phyloP scores from a whole-genome alignment of 176 grass and related monocot species.

The Oryza brachyantha region DNA sequence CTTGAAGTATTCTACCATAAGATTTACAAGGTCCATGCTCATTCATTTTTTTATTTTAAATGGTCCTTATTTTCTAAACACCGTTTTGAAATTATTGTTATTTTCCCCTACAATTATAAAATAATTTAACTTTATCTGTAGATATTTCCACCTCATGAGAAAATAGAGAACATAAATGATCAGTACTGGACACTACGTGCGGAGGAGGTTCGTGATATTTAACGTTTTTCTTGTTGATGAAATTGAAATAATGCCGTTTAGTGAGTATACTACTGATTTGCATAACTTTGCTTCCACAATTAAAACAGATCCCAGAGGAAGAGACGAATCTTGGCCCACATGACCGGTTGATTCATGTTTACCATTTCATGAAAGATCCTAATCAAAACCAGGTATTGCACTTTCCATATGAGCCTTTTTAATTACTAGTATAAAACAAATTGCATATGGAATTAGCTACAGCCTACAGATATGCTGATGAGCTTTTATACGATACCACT shows the following conservation, averaged over 20 bases:
- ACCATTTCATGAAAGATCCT: slow-evolving; percentile 88
- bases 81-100: background rate
- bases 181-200: slow-evolving; percentile 85
- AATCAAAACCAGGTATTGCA: slow-evolving; percentile 70
- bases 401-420: slow-evolving; percentile 1
- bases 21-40: slow-evolving; percentile 78
- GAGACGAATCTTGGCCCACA: slow-evolving; percentile 69
- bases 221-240: slow-evolving; percentile 10
- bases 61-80: slow-evolving; percentile 6
- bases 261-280: background rate
- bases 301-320: slow-evolving; percentile 74
- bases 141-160: slow-evolving; percentile 74
- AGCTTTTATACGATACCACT: slow-evolving; percentile 5
- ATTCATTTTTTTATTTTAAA: slow-evolving; percentile 9
- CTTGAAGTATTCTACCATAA: slow-evolving; percentile 98
- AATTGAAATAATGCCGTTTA: background rate
- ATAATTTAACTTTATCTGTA: slow-evolving; percentile 11
- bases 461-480: background rate
- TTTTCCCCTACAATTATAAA: slow-evolving; percentile 1
- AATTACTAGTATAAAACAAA: background rate
- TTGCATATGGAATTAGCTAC: slow-evolving; percentile 1
- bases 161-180: slow-evolving; percentile 92
- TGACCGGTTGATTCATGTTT: slow-evolving; percentile 83
- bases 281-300: slow-evolving; percentile 19
- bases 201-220: slow-evolving; percentile 56